Evolutionary conservation across 805 yeast genomes (phyloP).

Genomic region (Ogataea nonfermentans): DNA sequence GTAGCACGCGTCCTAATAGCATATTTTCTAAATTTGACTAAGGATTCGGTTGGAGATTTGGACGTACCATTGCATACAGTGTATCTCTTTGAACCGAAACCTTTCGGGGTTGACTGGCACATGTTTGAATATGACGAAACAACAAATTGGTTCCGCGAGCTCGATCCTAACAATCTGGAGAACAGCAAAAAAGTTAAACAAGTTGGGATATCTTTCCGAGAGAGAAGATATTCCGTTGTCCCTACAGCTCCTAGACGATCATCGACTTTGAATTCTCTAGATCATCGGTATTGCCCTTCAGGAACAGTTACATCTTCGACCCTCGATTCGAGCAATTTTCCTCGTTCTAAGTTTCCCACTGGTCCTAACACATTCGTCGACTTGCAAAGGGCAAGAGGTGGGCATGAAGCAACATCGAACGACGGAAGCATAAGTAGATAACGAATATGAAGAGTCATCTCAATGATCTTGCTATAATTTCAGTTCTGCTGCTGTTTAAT

Average conservation of each 20-base stretch:
- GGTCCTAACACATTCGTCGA: slow-evolving; percentile 18
- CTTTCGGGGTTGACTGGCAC: slow-evolving; percentile 93
- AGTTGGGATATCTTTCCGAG: slow-evolving; percentile 67
- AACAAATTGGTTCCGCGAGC: slow-evolving; percentile 72
- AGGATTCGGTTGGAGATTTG: slow-evolving; percentile 79
- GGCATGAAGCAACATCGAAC: too few relatives aligned
- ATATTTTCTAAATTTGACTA: slow-evolving; percentile 79
- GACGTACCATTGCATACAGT: slow-evolving; percentile 93
- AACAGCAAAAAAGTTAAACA: slow-evolving; percentile 62
- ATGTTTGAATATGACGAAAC: slow-evolving; percentile 83
- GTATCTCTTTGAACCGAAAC: slow-evolving; percentile 86
- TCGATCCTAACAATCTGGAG: slow-evolving; percentile 43
- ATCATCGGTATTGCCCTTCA: slow-evolving; percentile 6
- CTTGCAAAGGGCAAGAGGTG: slow-evolving; percentile 26
- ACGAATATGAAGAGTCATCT: too few relatives aligned
- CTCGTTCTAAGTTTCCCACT: slow-evolving; percentile 10
- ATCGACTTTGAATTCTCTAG: background rate
- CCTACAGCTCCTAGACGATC: slow-evolving; percentile 63
- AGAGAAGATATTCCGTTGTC: slow-evolving; percentile 68
- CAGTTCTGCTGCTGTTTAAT: too few relatives aligned
- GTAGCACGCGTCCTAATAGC: slow-evolving; percentile 86
- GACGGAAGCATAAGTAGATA: too few relatives aligned
- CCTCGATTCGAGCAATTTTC: background rate
- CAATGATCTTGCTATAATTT: too few relatives aligned
- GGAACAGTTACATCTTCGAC: background rate